A percentile compares a stretch with the other conserved stretches of the same genome.
Conservation (phyloP, 2,329 filamentous ascomycete genomes). For the Colletotrichum simmondsii region DNA sequence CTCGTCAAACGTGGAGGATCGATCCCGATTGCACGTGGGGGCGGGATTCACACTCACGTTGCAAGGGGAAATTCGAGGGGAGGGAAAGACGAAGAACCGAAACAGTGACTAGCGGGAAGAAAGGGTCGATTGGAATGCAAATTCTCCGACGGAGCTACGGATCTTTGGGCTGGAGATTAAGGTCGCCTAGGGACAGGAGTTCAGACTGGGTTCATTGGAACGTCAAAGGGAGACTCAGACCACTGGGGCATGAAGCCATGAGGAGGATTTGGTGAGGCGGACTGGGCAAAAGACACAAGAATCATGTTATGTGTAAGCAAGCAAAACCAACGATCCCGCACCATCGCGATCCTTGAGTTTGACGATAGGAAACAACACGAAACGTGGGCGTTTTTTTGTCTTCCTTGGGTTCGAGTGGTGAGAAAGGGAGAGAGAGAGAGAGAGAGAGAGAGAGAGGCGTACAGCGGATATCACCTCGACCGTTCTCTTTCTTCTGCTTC, state of each 20-base stretch:
- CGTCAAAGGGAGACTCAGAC: slow-evolving; percentile 30
- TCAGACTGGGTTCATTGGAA: slow-evolving; percentile 11
- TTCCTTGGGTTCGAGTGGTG: neutral
- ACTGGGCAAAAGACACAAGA: neutral
- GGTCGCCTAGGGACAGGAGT: slow-evolving; percentile 5
- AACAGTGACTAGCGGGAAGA: neutral
- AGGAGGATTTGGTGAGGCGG: neutral
- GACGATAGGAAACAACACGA: neutral
- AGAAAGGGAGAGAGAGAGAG: neutral
- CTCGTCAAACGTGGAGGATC: neutral
- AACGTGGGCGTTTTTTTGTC: neutral
- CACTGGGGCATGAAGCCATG: neutral
- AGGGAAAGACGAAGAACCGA: neutral
- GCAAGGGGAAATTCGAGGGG: neutral
- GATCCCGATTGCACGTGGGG: neutral
- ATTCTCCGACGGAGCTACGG: slow-evolving; percentile 10
- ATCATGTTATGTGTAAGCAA: neutral
- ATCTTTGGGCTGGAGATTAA: slow-evolving; percentile 24
- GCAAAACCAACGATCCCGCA: neutral
- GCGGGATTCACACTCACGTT: neutral
- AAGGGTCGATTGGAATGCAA: slow-evolving; percentile 23
- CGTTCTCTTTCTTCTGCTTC: neutral
- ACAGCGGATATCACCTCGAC: neutral
- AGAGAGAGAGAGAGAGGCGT: neutral
- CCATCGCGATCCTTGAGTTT: neutral